Base-by-base conservation (phyloP, 1,284 basidiomycete genomes). In the Ustilago shanxiensis region DNA sequence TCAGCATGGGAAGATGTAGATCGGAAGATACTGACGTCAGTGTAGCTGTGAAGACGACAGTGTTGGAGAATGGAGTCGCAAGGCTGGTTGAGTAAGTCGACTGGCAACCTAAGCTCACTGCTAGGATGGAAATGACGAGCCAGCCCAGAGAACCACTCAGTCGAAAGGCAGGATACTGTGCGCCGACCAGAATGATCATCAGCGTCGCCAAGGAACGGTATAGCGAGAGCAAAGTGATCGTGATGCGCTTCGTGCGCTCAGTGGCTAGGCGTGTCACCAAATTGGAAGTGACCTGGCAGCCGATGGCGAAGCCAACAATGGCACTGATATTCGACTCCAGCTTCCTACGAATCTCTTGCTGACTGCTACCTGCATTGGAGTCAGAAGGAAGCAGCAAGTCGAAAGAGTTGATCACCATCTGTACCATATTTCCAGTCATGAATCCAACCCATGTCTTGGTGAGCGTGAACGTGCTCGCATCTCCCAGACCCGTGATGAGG, bases 361-460 rank as follows among this genome's bases (percentile, higher is more conserved):
- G 24, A 31, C 26, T 39, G 20, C 13, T 24, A 35, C 49, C 69
- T 8, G 55, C 20, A 26, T 71, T 71, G n/a, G 67, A 66, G 14
- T 49, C 51, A 7, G 67, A 67, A 2, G 72, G 69, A 5, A 71
- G 49, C n/a, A 60, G 20, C 5, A 61, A 35, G 20, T 70, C 67
- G 22, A 69, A 79, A 9, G 66, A 26, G 20, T 72, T 65, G 64
- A 79, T 75, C 29, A 72, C 39, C 51, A 76, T 51, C 45, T 79
- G 72, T 1, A 76, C 73, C 57, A 79, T 45, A 51, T 76, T 79
- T 26, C 76, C 76, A 2, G 76, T 76, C 76, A 76, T 75, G 35
- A 79, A 79, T 31, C 76, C 76, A 2, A 79, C 58, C 76, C 76
- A 79, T 0, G 64, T 72, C 22, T 62, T 37, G 1, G 72, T 76